Evolutionary conservation across 441 rosid species (phyloP).

Genomic region (Corymbia citriodora): DNA sequence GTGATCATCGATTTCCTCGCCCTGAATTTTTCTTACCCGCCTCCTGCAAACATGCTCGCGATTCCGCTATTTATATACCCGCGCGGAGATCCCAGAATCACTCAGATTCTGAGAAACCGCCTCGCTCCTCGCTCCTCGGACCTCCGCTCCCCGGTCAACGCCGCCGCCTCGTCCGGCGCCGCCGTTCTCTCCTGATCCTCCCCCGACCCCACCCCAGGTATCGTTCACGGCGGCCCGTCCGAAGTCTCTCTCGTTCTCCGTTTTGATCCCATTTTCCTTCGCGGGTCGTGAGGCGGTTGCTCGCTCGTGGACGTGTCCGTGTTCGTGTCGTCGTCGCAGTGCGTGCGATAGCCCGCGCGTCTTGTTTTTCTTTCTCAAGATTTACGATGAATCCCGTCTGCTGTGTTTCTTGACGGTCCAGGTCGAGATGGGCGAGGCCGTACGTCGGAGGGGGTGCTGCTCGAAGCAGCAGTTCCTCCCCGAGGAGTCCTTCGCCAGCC

Average conservation of each 20-base stretch:
- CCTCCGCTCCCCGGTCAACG: background rate
- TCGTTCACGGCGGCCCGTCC: background rate
- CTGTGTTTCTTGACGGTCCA: background rate
- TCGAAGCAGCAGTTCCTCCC: slow-evolving; percentile 57
- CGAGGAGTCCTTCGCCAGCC: slow-evolving; percentile 62
- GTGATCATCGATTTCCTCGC: background rate
- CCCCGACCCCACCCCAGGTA: background rate
- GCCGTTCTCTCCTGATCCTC: background rate
- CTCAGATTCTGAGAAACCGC: background rate
- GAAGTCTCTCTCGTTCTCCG: too few relatives aligned
- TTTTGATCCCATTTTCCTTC: too few relatives aligned
- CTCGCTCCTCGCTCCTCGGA: background rate
- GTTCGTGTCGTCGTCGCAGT: too few relatives aligned
- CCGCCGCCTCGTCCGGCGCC: background rate
- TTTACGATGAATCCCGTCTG: background rate
- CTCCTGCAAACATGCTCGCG: background rate
- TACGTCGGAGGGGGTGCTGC: slow-evolving; percentile 24
- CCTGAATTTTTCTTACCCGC: too few relatives aligned
- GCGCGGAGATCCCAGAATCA: background rate
- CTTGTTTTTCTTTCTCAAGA: too few relatives aligned
- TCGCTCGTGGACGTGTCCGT: too few relatives aligned
- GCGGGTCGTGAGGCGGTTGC: too few relatives aligned
- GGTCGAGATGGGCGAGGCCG: background rate
- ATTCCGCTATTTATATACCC: background rate
- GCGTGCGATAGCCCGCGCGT: too few relatives aligned